These are phyloP conservation scores for Wallacemonas rigidus DNA, from an alignment of 208 protist genomes.

Conservation along the genomic window DNA sequence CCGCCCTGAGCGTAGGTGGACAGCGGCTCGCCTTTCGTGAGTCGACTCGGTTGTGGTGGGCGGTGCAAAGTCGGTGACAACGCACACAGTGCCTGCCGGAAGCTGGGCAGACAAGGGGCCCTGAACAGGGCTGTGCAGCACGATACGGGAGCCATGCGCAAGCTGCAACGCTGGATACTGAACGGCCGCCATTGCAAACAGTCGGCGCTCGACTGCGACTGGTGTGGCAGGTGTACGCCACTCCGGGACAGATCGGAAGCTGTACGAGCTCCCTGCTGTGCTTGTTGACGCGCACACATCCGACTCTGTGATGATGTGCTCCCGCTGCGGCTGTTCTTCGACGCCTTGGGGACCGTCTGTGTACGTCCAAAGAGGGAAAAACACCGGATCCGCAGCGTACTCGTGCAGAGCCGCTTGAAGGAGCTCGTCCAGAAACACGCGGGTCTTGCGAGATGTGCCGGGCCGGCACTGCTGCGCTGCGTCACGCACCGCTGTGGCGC, in stretches of 20 bases:
- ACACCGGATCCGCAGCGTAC: conserved; percentile 17
- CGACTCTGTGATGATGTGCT: neutral
- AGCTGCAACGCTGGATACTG: conserved; percentile 38
- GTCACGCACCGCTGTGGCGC: neutral
- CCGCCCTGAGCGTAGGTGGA: no score
- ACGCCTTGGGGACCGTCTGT: neutral
- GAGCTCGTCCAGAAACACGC: conserved; percentile 11
- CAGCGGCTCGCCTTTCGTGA: no score
- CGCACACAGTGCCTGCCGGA: conserved; percentile 23
- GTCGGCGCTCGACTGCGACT: conserved; percentile 37
- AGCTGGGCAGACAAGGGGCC: conserved; percentile 4
- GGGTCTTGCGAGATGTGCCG: neutral
- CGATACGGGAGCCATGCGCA: conserved; percentile 32
- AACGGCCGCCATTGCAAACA: conserved; percentile 47
- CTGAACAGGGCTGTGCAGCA: conserved; percentile 24
- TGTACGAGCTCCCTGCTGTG: neutral
- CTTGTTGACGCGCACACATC: neutral
- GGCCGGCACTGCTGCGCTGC: neutral
- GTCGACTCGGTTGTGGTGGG: neutral
- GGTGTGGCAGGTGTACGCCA: conserved; percentile 21
- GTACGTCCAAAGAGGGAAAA: conserved; percentile 65
- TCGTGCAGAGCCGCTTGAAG: conserved; percentile 28
- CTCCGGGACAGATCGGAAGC: conserved; percentile 28
- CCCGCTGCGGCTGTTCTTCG: neutral
- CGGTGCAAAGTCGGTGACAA: conserved; percentile 30